Conservation (phyloP, 2,329 filamentous ascomycete genomes). For the Nannizziopsis barbatae region DNA sequence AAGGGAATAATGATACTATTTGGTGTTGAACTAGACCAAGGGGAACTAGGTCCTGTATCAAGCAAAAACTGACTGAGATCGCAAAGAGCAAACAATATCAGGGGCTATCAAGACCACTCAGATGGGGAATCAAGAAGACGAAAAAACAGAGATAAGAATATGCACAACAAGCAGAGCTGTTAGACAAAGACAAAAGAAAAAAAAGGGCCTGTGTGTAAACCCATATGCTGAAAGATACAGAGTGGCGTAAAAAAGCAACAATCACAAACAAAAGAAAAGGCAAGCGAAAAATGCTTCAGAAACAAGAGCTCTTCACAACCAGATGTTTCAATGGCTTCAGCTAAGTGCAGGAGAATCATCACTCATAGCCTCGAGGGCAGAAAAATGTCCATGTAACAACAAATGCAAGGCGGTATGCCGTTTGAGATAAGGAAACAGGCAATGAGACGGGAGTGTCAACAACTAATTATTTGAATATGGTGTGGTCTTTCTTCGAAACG, state of each 20-base stretch:
- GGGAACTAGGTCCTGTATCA: no score
- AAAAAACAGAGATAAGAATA: constrained; percentile 1
- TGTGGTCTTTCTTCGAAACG: not conserved
- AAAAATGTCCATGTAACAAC: constrained; percentile 1
- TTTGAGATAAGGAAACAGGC: constrained; percentile 2
- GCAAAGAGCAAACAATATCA: constrained; percentile 1
- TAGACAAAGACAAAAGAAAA: constrained; percentile 19
- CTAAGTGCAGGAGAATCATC: constrained; percentile 13
- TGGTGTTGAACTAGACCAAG: no score
- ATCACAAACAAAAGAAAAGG: not conserved
- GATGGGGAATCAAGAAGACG: not conserved
- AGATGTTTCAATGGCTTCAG: constrained; percentile 8
- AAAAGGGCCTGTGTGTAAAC: not conserved
- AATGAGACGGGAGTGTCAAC: not conserved
- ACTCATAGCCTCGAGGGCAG: constrained; percentile 11
- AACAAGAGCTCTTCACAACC: constrained; percentile 3
- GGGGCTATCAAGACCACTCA: constrained; percentile 2
- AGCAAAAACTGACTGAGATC: no score
- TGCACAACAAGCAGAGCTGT: constrained; percentile 1
- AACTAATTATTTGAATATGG: not conserved
- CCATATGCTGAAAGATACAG: not conserved
- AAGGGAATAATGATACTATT: no score
- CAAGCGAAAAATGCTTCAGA: not conserved
- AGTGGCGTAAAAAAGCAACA: not conserved
- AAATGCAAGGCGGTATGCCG: constrained; percentile 4